Percentiles rank a stretch among this genome's conserved stretches.
phyloP scores from a whole-genome alignment of 352 stramenopile genomes.

The Aphanomyces astaci region DNA sequence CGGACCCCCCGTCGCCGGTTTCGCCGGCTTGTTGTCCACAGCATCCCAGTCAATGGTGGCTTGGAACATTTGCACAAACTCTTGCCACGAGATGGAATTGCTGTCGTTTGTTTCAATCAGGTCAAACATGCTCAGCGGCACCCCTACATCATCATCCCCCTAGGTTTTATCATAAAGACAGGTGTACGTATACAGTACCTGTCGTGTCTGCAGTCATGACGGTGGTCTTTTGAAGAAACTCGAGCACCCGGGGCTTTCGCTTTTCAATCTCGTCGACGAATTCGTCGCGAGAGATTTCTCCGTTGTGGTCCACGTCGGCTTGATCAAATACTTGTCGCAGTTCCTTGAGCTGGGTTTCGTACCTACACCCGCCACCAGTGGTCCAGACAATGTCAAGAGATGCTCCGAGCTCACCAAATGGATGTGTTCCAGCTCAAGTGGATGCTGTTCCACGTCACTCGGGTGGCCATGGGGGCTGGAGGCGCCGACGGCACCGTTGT shows the following conservation, averaged over 20 bases:
- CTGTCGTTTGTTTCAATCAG: slow-evolving; percentile 86
- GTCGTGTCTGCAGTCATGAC: slow-evolving; percentile 13
- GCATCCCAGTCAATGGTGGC: slow-evolving; percentile 34
- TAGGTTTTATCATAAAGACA: too few species aligned
- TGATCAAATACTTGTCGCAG: slow-evolving; percentile 75
- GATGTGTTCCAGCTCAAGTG: slow-evolving; percentile 69
- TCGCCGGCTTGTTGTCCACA: slow-evolving; percentile 22
- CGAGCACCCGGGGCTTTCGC: slow-evolving; percentile 59
- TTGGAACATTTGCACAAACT: slow-evolving; percentile 76
- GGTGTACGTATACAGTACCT: too few species aligned
- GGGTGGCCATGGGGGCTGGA: slow-evolving; percentile 51
- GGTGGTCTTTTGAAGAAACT: slow-evolving; percentile 62
- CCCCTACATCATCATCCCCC: too few species aligned
- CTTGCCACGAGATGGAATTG: slow-evolving; percentile 78
- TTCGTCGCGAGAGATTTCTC: slow-evolving; percentile 70
- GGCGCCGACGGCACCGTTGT: slow-evolving; percentile 69
- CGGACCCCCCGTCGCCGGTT: not conserved
- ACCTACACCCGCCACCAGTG: slow-evolving; percentile 24
- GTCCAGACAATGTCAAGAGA: too few species aligned
- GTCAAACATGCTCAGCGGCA: slow-evolving; percentile 75
- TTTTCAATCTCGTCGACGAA: slow-evolving; percentile 81
- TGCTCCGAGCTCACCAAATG: slow-evolving; percentile 29
- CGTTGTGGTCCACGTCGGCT: slow-evolving; percentile 62
- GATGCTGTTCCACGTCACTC: slow-evolving; percentile 60
- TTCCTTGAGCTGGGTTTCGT: slow-evolving; percentile 54